These are phyloP conservation scores for Xylaria sp. DNA, from an alignment of 2,329 filamentous ascomycete genomes.

Conservation along the genomic window DNA sequence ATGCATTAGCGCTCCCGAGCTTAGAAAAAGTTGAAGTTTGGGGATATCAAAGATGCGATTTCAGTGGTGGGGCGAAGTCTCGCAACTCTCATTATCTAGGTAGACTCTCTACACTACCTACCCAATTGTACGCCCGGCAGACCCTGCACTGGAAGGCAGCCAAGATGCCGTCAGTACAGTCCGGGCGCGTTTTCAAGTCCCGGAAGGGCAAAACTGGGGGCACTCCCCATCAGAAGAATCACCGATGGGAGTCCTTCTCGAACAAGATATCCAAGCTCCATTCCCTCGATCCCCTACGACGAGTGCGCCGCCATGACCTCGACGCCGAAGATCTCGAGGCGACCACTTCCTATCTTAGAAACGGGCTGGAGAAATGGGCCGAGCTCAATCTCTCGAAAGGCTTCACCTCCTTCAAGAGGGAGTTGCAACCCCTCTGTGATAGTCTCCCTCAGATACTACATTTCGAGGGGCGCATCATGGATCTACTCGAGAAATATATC, in stretches of 20 bases:
- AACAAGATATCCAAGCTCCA: slow-evolving; percentile 90
- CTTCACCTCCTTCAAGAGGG: slow-evolving; percentile 80
- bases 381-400: slow-evolving; percentile 89
- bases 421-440: slow-evolving; percentile 82
- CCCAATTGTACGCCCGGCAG: slow-evolving; percentile 27
- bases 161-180: slow-evolving; percentile 70
- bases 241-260: slow-evolving; percentile 92
- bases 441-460: slow-evolving; percentile 92
- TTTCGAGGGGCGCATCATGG: slow-evolving; percentile 87
- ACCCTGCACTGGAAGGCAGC: slow-evolving; percentile 39
- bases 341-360: slow-evolving; percentile 86
- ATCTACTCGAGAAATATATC: slow-evolving; percentile 78
- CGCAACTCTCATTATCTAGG: slow-evolving; percentile 1
- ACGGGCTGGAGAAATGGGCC: slow-evolving; percentile 85
- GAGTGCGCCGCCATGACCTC: slow-evolving; percentile 85
- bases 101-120: slow-evolving; percentile 1
- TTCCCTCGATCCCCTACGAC: slow-evolving; percentile 88
- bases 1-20: slow-evolving; percentile 35
- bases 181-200: slow-evolving; percentile 75
- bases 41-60: slow-evolving; percentile 32
- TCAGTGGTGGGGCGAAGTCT: slow-evolving; percentile 39
- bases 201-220: slow-evolving; percentile 72
- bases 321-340: slow-evolving; percentile 80
- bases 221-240: slow-evolving; percentile 81
- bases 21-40: slow-evolving; percentile 44